Conservation (phyloP, 78 protist species). For the Paulinella micropora region DNA sequence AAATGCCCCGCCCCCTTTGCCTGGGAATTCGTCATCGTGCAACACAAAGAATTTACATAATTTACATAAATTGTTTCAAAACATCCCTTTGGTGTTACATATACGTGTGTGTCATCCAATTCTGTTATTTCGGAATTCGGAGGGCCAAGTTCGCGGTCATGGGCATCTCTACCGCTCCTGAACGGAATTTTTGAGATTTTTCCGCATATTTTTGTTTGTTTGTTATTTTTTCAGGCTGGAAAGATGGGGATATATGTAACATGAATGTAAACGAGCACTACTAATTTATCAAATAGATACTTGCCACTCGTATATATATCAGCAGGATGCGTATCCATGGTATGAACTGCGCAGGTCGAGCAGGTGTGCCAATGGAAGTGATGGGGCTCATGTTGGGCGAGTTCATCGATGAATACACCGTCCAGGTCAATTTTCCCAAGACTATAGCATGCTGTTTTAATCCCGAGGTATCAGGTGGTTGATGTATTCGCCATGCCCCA, state of each 20-base stretch:
- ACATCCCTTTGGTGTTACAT: no score
- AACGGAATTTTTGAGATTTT: no score
- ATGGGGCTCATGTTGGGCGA: conserved; percentile 99
- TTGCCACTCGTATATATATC: neutral
- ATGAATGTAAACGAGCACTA: neutral
- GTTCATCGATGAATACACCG: conserved; percentile 98
- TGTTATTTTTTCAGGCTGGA: no score
- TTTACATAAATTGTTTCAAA: no score
- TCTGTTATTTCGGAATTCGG: no score
- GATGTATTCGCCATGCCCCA: conserved; percentile 99
- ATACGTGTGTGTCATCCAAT: no score
- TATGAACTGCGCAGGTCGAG: conserved; percentile 65
- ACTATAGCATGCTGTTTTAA: neutral
- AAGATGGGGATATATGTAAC: neutral
- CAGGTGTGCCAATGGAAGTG: conserved; percentile 99
- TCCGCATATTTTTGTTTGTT: no score
- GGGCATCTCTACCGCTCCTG: no score
- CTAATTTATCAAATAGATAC: neutral
- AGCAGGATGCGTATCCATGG: neutral
- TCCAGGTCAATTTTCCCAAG: conserved; percentile 10
- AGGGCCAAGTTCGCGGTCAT: no score
- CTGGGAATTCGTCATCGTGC: no score
- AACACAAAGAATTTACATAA: no score
- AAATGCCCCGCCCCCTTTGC: no score
- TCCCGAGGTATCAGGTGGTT: conserved; percentile 37